Percentiles rank a stretch among this genome's conserved stretches.
Evolutionary conservation across 192 early-diverging fungal species (phyloP).

Genomic region (Umbelopsis isabellina): DNA sequence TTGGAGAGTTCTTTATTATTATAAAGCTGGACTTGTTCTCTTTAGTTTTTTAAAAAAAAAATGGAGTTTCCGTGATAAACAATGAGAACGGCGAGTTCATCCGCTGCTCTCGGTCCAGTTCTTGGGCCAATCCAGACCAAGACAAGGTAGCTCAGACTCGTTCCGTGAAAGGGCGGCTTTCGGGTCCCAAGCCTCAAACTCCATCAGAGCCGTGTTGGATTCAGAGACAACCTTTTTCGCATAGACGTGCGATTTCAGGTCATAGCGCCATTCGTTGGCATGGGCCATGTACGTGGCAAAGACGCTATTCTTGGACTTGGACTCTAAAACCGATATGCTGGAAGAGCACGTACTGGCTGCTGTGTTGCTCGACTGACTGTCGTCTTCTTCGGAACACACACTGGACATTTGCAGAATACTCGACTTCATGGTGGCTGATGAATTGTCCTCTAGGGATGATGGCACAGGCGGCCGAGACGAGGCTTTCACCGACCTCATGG

Average conservation of each 20-base stretch:
- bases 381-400: constrained; percentile 5
- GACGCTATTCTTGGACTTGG: background rate
- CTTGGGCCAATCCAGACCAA: constrained; percentile 45
- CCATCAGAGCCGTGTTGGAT: background rate
- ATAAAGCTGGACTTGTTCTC: too few species aligned
- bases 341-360: constrained; percentile 13
- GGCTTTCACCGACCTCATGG: background rate
- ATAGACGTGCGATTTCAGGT: constrained; percentile 17
- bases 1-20: too few species aligned
- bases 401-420: constrained; percentile 7
- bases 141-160: background rate
- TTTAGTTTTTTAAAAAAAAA: too few species aligned
- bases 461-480: background rate
- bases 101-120: constrained; percentile 23
- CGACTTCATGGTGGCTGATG: constrained; percentile 1
- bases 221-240: constrained; percentile 14
- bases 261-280: constrained; percentile 10
- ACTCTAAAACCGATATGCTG: background rate
- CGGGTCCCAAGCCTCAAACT: background rate
- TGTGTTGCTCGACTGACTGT: constrained; percentile 4
- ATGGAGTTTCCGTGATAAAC: too few species aligned
- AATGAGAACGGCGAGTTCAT: background rate
- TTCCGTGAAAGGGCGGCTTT: background rate
- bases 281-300: constrained; percentile 1
- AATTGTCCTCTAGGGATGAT: background rate